Base-by-base conservation (phyloP, 1,284 basidiomycete genomes). In the Cerioporus squamosus region DNA sequence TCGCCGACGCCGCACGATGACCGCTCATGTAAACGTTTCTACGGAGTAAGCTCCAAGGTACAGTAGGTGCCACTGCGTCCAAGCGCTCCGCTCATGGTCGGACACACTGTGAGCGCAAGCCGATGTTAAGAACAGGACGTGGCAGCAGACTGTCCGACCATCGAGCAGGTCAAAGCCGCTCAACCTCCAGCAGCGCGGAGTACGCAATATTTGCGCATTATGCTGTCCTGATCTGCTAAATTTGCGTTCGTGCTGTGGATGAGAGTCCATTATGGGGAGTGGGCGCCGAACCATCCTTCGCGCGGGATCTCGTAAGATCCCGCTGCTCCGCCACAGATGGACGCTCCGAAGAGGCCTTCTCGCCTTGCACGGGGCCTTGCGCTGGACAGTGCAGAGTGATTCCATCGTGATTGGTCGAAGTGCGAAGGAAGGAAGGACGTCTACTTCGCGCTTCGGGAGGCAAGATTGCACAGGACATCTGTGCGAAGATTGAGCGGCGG, bases 221-320 rank as follows among this genome's bases (percentile, higher is more conserved):
- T 18, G 29, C 26, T 29, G 26, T 29, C 26, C 26, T 29, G 26
- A 29, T 29, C 26, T 5, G 6, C 26, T 29, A 29, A 6, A 29
- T 29, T 29, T 29, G 26, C 42, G 17, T 33, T 38, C 42, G 26
- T 36, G 29, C 48, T 48, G 40, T 36, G 51, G 22, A 49, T 60
- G 57, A 55, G 57, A 55, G 53, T 57, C 45, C 48, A 20, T 51
- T 43, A 29, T 49, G 53, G 55, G 36, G 44, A 44, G 39, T 52
- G 48, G 20, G 20, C n/a, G 40, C 46, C 42, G 46, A 36, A 12
- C 33, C 14, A 10, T 36, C 33, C 33, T 40, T 31, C 23, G 51
- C 44, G 18, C 61, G 61, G 61, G 55, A 60, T 63, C 45, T 48
- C 61, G 58, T 63, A 60, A 63, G 61, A 60, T 63, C 33, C 42